phyloP scores from a whole-genome alignment of 257 asterid species.

The Lithospermum erythrorhizon region DNA sequence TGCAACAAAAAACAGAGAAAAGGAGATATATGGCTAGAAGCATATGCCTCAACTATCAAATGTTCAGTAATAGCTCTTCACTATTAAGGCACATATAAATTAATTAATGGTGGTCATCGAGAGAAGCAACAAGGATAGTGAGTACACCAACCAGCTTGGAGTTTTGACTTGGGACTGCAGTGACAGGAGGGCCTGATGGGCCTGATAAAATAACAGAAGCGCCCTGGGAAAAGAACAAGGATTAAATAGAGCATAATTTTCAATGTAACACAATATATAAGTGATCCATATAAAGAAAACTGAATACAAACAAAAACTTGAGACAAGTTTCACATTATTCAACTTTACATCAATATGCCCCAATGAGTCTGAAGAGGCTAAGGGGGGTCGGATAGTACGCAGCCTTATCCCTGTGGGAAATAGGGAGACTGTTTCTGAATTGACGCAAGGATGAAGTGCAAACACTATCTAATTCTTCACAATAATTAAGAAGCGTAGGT shows the following conservation, averaged over 20 bases:
- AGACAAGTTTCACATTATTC: background rate
- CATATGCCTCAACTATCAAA: background rate
- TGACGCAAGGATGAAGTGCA: too few relatives aligned
- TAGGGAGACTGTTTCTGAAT: too few relatives aligned
- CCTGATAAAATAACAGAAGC: constrained; percentile 93
- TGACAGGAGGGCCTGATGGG: constrained; percentile 86
- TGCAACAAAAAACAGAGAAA: background rate
- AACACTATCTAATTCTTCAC: too few relatives aligned
- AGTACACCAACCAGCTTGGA: constrained; percentile 68
- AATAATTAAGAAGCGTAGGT: too few relatives aligned
- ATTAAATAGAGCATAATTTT: background rate
- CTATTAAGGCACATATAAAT: background rate
- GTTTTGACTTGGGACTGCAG: constrained; percentile 71
- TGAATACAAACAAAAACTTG: background rate
- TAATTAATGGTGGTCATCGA: background rate
- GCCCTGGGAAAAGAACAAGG: constrained; percentile 48
- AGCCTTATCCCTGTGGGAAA: too few relatives aligned
- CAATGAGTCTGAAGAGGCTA: too few relatives aligned
- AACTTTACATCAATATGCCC: too few relatives aligned
- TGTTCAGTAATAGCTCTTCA: background rate
- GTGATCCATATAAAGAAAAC: background rate
- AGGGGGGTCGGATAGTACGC: too few relatives aligned
- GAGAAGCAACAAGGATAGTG: constrained; percentile 2
- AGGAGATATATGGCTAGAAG: background rate
- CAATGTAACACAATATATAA: background rate